phyloP scores from a whole-genome alignment of 2,329 filamentous ascomycete genomes.

The Penicillium sp. region DNA sequence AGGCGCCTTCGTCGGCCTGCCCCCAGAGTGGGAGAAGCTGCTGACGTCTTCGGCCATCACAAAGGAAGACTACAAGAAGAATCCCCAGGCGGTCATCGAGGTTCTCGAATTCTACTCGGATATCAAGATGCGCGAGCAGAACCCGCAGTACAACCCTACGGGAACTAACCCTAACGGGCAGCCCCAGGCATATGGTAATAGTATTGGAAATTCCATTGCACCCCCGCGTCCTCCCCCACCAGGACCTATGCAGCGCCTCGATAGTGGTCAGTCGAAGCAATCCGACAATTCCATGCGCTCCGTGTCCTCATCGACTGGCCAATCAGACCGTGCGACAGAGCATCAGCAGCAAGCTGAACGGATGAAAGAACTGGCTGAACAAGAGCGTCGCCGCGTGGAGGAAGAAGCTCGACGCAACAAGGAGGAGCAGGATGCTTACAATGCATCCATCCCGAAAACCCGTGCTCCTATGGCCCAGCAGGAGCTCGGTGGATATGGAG shows the following conservation, averaged over 20 bases:
- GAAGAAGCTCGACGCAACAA: constrained; percentile 61
- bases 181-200: constrained; percentile 50
- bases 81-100: constrained; percentile 75
- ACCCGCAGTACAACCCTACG: constrained; percentile 57
- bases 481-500: constrained; percentile 73
- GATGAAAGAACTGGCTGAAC: constrained; percentile 59
- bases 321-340: constrained; percentile 54
- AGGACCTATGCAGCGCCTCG: constrained; percentile 45
- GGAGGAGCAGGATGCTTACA: constrained; percentile 81
- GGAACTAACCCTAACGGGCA: constrained; percentile 54
- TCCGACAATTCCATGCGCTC: constrained; percentile 34
- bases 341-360: constrained; percentile 46
- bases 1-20: constrained; percentile 90
- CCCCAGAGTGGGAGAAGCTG: constrained; percentile 94
- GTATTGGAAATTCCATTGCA: constrained; percentile 59
- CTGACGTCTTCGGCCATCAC: constrained; percentile 95
- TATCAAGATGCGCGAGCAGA: constrained; percentile 63
- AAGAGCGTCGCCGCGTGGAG: constrained; percentile 49
- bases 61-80: constrained; percentile 97
- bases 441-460: constrained; percentile 80
- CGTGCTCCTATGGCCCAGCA: constrained; percentile 82
- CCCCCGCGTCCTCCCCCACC: constrained; percentile 67
- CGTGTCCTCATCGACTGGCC: constrained; percentile 45
- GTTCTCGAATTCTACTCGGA: constrained; percentile 69
- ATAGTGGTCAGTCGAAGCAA: constrained; percentile 43